Base-by-base conservation (phyloP, 768 basidiomycete species). In the Tylopilus subfusipes region DNA sequence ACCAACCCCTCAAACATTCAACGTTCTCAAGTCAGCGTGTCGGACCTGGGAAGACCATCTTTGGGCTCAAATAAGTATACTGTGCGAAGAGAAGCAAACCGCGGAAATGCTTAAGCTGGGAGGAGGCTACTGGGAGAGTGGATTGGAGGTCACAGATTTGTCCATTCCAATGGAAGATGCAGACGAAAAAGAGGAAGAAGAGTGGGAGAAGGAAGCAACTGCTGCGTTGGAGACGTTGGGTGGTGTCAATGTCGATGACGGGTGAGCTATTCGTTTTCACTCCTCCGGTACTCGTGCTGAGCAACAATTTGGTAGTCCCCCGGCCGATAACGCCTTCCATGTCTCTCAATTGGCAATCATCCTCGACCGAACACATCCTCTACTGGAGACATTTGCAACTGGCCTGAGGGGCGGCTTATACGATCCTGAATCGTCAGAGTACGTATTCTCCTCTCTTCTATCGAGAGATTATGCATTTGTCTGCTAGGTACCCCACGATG, bases 41-140 rank as follows among this genome's bases (percentile, higher is more conserved):
- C 73, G 85, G 31, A 88, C 90, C 21, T 98, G 96, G 95, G 90
- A 95, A 64, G 97, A 99, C 64, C 87, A 95, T 65, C 76, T 98
- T 0, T 99, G 97, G 97, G 92, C 90, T 0, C 86, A 90, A 54
- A 75, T 94, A 48, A 85, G 84, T 60, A 78, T 91, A 46, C 75
- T 91, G 36, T 87, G 90, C 62, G 91, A 95, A 65, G 85, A 92
- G 60, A 85, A 88, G 55, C 81, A 88, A 66, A 86, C 84, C 42
- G 78, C 76, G 29, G 84, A 88, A 56, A 79, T 98, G 63, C 68
- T 76, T 11, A 77, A 80, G 36, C 67, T 92, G 7, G 76, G 77
- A 11, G 85, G 85, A 0, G 82, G 86, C 39, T 95, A 90, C 67
- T 96, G 94, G 93, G 87, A 89, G 54, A 77, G 76, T 19, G 86